phyloP scores from a whole-genome alignment of 164 flowering plant species.

The Echeveria elegans region DNA sequence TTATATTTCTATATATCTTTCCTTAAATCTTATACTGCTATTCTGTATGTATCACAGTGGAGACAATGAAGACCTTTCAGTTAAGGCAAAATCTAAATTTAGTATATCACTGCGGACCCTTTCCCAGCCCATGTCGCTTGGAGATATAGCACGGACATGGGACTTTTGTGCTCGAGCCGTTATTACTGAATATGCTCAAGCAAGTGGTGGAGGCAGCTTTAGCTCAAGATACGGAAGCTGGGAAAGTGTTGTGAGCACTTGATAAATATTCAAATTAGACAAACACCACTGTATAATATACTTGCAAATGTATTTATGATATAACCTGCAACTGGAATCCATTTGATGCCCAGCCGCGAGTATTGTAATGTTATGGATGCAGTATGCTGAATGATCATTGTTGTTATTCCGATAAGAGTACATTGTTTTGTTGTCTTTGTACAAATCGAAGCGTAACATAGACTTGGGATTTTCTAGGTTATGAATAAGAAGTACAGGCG shows the following conservation, averaged over 20 bases:
- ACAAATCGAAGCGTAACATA: too few species aligned
- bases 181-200: conserved; percentile 55
- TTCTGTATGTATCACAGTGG: conserved; percentile 28
- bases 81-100: conserved; percentile 57
- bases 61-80: conserved; percentile 66
- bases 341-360: background rate
- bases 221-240: conserved; percentile 79
- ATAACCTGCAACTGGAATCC: background rate
- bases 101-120: conserved; percentile 56
- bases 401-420: background rate
- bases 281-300: background rate
- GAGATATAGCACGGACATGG: conserved; percentile 75
- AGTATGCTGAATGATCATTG: background rate
- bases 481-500: too few species aligned
- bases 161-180: conserved; percentile 69
- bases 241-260: conserved; percentile 58
- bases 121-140: conserved; percentile 68
- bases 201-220: conserved; percentile 79
- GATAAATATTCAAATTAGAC: conserved; percentile 12
- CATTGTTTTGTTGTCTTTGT: too few species aligned
- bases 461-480: too few species aligned
- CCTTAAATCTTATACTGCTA: background rate
- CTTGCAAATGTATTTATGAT: background rate
- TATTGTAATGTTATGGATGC: background rate
- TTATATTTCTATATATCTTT: background rate